These are phyloP conservation scores for Candida sp. DNA, from an alignment of 1,139 yeast genomes.

Conservation along the genomic window DNA sequence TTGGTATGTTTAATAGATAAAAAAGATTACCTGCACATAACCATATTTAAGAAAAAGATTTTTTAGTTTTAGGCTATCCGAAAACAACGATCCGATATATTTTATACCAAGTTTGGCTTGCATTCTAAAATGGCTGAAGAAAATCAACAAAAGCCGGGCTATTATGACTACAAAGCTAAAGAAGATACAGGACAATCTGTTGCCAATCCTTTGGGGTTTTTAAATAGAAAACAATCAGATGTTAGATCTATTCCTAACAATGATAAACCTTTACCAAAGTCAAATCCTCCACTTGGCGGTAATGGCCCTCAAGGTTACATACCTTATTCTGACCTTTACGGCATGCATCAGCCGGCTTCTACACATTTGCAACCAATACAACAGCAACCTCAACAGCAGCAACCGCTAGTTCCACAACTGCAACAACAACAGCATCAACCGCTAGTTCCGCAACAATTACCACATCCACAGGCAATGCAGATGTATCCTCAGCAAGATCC, in stretches of 20 bases:
- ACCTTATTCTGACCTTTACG: background rate
- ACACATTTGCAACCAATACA: background rate
- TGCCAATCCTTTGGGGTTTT: background rate
- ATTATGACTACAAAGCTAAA: background rate
- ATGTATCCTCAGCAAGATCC: background rate
- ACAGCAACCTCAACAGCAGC: slow-evolving; percentile 4
- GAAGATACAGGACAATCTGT: background rate
- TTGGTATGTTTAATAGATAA: too few relatives aligned
- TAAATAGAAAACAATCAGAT: background rate
- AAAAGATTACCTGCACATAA: background rate
- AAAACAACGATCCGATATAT: background rate
- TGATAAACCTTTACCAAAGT: background rate
- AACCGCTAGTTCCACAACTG: slow-evolving; percentile 3
- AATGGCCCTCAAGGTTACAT: background rate
- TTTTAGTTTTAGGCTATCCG: background rate
- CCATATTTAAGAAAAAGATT: background rate
- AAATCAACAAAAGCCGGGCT: background rate
- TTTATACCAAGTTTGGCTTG: background rate
- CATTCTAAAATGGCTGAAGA: background rate
- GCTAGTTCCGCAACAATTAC: slow-evolving; percentile 1
- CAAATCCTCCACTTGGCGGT: background rate
- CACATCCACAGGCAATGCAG: background rate
- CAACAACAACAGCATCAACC: slow-evolving; percentile 4
- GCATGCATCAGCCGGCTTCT: background rate
- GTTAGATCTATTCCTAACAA: background rate